Base-by-base conservation (phyloP, 164 flowering plant species). In the Vitis amurensis region DNA sequence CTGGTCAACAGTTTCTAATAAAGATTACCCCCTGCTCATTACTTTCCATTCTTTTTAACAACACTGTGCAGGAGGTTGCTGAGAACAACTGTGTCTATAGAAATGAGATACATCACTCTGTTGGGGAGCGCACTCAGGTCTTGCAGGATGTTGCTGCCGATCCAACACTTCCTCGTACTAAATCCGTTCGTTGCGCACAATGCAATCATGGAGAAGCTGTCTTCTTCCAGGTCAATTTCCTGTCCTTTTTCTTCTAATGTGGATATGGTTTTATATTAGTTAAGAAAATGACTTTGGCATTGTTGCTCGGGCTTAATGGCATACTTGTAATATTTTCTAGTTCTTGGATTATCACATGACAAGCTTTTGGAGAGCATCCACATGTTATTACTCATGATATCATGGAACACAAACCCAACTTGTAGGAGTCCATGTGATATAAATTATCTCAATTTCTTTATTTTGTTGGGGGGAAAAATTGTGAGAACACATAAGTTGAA, bases 161-260 rank as follows among this genome's bases (percentile, higher is more conserved):
- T 81, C 98, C 98, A 51, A 94, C 97, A 71, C 94, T 94, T 71
- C 97, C 97, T 66, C 91, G 97, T 17, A 92, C 97, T 11, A 92
- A 89, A 73, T 51, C 92, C 55, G 91, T 88, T 50, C 86, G 85
- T 11, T 92, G 97, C 70, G 64, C 93, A 59, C 75, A 66, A 50
- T 91, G 98, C 80, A 77, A 84, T 55, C 97, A 92, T 76, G 93
- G 92, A 64, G 97, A 94, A 79, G 98, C 97, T 72, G 97, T 92
- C 64, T 94, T 92, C 79, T 94, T 92, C 83, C 97, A 92, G 98
- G 98, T 94, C 9, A 73, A 15, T 19, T 63, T 64, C 11, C 50
- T 67, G 11, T 71, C 50, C 19, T 19, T 49, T 61, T 29, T 51
- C 31, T 11, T 8, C 19, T 56, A 3, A 9, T 2, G 5, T 23